phyloP scores from a whole-genome alignment of 352 stramenopile genomes.

The Phytopythium chamaehyphon region DNA sequence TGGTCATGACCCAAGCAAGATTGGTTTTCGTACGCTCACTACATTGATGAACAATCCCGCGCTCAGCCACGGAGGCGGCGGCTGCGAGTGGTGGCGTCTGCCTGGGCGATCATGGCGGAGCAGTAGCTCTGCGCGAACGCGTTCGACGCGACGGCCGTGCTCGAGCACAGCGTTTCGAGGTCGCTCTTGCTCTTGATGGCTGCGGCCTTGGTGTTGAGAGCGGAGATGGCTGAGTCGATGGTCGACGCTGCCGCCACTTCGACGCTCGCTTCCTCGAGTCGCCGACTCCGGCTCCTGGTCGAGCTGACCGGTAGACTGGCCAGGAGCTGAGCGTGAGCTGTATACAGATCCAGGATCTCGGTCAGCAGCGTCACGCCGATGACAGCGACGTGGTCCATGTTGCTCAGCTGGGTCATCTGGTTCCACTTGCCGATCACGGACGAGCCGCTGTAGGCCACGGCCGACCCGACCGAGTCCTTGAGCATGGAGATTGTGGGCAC shows the following conservation, averaged over 20 bases:
- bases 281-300: background rate
- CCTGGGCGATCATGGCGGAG: constrained; percentile 4
- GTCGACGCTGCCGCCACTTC: constrained; percentile 4
- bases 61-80: constrained; percentile 3
- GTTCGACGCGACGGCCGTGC: constrained; percentile 1
- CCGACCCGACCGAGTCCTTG: constrained; percentile 21
- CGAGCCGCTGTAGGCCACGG: constrained; percentile 19
- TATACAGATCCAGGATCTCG: constrained; percentile 2
- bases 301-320: background rate
- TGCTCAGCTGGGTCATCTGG: constrained; percentile 36
- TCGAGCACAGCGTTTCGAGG: constrained; percentile 6
- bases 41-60: background rate
- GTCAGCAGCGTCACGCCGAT: constrained; percentile 27
- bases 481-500: constrained; percentile 42
- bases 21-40: no score
- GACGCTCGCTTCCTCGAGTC: background rate
- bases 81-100: background rate
- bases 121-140: constrained; percentile 5
- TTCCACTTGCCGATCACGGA: constrained; percentile 48
- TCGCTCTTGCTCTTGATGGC: background rate
- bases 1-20: no score
- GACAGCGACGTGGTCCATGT: constrained; percentile 42
- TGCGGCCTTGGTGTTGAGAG: background rate
- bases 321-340: background rate
- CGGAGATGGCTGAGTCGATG: background rate